phyloP scores from a whole-genome alignment of 345 rosid genomes.

The Citrus reticulata region DNA sequence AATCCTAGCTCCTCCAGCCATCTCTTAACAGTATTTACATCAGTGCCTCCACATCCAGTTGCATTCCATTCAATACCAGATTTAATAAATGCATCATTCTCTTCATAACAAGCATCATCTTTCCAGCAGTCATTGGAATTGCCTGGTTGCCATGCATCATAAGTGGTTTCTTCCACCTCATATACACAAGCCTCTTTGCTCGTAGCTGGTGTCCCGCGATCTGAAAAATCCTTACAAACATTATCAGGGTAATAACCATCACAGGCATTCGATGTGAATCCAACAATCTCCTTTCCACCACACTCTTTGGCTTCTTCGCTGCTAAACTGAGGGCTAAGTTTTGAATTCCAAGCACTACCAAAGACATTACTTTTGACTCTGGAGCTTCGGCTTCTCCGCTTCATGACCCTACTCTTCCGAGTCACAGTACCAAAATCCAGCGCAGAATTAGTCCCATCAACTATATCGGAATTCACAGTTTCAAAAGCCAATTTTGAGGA shows the following conservation, averaged over 20 bases:
- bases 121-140: constrained; percentile 12
- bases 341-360: constrained; percentile 34
- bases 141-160: constrained; percentile 9
- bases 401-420: constrained; percentile 51
- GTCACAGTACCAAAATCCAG: constrained; percentile 40
- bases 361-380: constrained; percentile 18
- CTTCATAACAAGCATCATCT: constrained; percentile 18
- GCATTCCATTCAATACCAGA: constrained; percentile 16
- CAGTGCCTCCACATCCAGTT: not conserved
- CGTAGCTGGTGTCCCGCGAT: constrained; percentile 18
- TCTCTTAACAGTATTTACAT: constrained; percentile 26
- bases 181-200: constrained; percentile 30
- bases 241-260: constrained; percentile 10
- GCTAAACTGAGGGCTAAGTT: constrained; percentile 20
- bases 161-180: constrained; percentile 19
- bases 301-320: constrained; percentile 23
- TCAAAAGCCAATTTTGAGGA: constrained; percentile 33
- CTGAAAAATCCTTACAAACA: constrained; percentile 20
- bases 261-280: constrained; percentile 14
- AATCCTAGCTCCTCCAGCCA: constrained; percentile 57
- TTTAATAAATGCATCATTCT: constrained; percentile 2
- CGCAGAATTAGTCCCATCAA: constrained; percentile 17
- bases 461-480: constrained; percentile 10
- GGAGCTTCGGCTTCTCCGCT: constrained; percentile 32
- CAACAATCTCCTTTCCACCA: constrained; percentile 16